Percentiles rank a stretch among this genome's conserved stretches.
These are phyloP conservation scores for Suillus ampliporus DNA, from an alignment of 768 basidiomycete species.

Conservation along the genomic window DNA sequence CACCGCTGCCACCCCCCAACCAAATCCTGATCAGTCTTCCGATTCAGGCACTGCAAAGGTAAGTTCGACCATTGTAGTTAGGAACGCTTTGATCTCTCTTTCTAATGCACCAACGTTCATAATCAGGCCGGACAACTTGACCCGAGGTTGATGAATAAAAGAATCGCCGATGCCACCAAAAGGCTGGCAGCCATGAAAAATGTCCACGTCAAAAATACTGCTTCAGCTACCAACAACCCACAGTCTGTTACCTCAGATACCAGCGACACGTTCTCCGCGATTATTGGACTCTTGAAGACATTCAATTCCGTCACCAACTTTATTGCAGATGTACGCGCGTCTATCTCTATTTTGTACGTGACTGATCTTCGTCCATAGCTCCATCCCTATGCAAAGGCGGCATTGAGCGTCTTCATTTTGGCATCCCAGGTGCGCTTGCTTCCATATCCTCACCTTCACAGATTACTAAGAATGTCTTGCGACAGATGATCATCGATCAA, in stretches of 20 bases:
- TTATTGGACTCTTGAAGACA: background rate
- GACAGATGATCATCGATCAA: slow-evolving; percentile 10
- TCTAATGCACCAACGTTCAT: background rate
- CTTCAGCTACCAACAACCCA: background rate
- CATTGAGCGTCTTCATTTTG: background rate
- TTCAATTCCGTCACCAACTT: background rate
- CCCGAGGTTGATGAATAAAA: too few species aligned
- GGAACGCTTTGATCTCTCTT: too few species aligned
- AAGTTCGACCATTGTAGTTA: background rate
- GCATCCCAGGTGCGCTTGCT: slow-evolving; percentile 5
- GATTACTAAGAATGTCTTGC: background rate
- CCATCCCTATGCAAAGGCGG: slow-evolving; percentile 12
- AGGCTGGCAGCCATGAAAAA: too few species aligned
- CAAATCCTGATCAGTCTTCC: background rate
- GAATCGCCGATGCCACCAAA: too few species aligned
- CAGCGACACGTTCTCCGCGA: background rate
- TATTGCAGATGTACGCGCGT: background rate
- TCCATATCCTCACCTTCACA: background rate
- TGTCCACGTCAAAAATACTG: too few species aligned
- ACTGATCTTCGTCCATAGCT: background rate
- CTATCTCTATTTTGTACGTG: background rate
- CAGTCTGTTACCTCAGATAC: background rate
- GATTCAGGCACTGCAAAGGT: background rate
- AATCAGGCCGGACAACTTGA: background rate
- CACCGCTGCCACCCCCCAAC: background rate